These are phyloP conservation scores for Vaccinium darrowii DNA, from an alignment of 148 eudicot species.

Conservation along the genomic window DNA sequence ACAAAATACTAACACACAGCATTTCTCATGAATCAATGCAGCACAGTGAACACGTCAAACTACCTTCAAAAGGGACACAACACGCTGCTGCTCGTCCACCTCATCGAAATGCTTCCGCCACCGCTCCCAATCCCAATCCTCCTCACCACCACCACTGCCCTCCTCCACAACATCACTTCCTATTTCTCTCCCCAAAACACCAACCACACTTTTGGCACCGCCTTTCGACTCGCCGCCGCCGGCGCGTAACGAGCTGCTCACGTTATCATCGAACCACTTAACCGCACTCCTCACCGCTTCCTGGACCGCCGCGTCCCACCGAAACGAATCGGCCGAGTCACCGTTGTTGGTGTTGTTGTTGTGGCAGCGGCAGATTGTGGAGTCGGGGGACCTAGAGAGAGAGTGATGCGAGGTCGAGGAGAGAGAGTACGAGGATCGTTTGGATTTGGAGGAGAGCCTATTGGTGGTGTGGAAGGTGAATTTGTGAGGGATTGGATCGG, in stretches of 20 bases:
- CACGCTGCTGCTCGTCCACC: conserved; percentile 78
- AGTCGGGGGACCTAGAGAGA: conserved; percentile 29
- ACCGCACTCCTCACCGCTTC: conserved; percentile 40
- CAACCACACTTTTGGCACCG: conserved; percentile 18
- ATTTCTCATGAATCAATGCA: background rate
- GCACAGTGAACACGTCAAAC: background rate
- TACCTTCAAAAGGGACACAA: conserved; percentile 71
- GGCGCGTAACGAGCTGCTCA: conserved; percentile 34
- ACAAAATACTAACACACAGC: background rate
- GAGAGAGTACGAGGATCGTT: conserved; percentile 16
- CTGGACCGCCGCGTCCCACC: conserved; percentile 46
- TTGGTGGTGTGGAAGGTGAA: conserved; percentile 35
- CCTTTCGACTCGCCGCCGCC: conserved; percentile 17
- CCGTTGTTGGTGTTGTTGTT: conserved; percentile 15
- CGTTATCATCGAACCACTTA: conserved; percentile 45
- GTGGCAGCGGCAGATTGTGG: conserved; percentile 46
- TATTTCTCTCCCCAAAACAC: conserved; percentile 11
- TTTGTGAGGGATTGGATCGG: conserved; percentile 37
- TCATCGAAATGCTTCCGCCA: conserved; percentile 78
- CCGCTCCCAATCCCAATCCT: conserved; percentile 89
- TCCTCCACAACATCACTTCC: conserved; percentile 20
- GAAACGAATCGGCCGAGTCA: conserved; percentile 21
- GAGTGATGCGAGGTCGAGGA: conserved; percentile 9
- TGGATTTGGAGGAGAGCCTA: conserved; percentile 20
- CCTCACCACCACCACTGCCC: conserved; percentile 34